Evolutionary conservation across 306 rosid species (phyloP).

Genomic region (Betula pendula): DNA sequence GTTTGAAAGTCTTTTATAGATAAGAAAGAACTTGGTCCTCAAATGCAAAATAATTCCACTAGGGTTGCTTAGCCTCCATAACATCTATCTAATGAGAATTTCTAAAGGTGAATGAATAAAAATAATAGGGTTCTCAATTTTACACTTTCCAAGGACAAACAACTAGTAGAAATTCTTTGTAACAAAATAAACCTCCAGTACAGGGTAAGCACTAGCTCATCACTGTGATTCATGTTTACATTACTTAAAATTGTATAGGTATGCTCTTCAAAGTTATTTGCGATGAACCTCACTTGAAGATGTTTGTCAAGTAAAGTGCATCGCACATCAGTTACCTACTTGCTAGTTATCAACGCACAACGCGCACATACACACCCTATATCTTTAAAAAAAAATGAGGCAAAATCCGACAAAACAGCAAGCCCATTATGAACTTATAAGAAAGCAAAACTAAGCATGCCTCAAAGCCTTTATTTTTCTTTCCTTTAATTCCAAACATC

Average conservation of each 20-base stretch:
- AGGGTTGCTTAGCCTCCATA: background rate
- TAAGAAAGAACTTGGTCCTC: background rate
- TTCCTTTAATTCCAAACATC: background rate
- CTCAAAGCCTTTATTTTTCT: background rate
- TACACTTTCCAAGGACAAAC: background rate
- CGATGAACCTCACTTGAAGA: background rate
- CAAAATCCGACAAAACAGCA: background rate
- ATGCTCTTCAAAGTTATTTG: background rate
- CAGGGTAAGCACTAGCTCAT: background rate
- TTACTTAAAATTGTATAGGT: background rate
- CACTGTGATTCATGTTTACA: background rate
- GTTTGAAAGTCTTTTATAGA: background rate
- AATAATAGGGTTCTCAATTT: background rate
- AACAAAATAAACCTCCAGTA: background rate
- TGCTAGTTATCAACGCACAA: background rate
- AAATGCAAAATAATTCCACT: background rate
- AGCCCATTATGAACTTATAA: background rate
- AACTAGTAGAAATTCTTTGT: background rate
- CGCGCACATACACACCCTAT: background rate
- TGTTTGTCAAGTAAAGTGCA: background rate
- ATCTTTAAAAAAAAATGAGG: background rate
- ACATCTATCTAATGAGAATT: too few species aligned
- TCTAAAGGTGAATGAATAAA: background rate
- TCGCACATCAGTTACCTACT: background rate
- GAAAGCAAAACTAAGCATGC: background rate